phyloP scores from a whole-genome alignment of 768 basidiomycete species.

The Tulasnella sp. region DNA sequence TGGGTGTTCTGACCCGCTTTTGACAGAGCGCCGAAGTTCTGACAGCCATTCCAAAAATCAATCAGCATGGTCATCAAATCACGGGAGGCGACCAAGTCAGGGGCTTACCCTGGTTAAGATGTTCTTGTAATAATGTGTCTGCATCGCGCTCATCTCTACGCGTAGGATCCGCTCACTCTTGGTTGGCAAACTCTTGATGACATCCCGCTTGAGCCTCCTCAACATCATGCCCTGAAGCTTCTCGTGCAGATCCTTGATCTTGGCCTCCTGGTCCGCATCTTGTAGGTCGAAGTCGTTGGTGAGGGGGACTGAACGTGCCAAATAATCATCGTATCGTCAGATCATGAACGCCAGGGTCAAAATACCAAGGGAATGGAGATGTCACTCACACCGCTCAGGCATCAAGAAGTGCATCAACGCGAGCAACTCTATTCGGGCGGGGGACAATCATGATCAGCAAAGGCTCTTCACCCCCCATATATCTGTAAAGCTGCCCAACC shows the following conservation, averaged over 20 bases:
- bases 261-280: constrained; percentile 84
- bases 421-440: constrained; percentile 58
- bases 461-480: background rate
- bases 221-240: constrained; percentile 94
- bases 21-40: constrained; percentile 89
- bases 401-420: constrained; percentile 99
- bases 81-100: background rate
- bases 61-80: background rate
- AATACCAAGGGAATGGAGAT: background rate
- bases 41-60: background rate
- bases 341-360: too few relatives aligned
- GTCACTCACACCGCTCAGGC: constrained; percentile 86
- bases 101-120: constrained; percentile 72
- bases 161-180: constrained; percentile 97
- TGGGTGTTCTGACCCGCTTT: constrained; percentile 78
- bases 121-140: constrained; percentile 98
- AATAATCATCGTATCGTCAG: background rate
- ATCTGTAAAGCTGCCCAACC: constrained; percentile 44
- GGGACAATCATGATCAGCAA: too few relatives aligned
- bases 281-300: constrained; percentile 92
- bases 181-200: constrained; percentile 88
- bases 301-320: constrained; percentile 52
- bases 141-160: constrained; percentile 93
- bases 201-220: constrained; percentile 87
- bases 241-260: constrained; percentile 91